A percentile compares a stretch with the other conserved stretches of the same genome.
Evolutionary conservation across 1,284 basidiomycete species (phyloP).

Genomic region (Stygiomarasmius scandens): DNA sequence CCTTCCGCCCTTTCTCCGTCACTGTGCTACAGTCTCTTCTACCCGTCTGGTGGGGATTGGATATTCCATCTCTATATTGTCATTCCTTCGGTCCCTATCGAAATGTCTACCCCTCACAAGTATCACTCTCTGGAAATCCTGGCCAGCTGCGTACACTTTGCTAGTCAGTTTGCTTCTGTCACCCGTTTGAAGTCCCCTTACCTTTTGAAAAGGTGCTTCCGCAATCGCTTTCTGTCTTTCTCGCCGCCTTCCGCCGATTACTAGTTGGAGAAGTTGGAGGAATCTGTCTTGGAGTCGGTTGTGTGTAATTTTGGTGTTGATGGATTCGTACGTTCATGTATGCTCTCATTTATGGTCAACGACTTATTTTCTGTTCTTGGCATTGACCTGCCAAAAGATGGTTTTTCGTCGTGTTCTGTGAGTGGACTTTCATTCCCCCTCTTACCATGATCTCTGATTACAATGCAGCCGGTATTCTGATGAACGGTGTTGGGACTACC

Average conservation of each 20-base stretch:
- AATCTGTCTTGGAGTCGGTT: conserved; percentile 14
- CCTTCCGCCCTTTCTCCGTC: too few relatives aligned
- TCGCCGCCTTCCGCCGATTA: conserved; percentile 7
- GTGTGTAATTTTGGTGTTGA: conserved; percentile 12
- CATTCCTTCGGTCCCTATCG: too few relatives aligned
- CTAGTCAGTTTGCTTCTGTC: too few relatives aligned
- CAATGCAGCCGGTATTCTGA: conserved; percentile 9
- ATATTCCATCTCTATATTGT: too few relatives aligned
- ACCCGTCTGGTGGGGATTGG: too few relatives aligned
- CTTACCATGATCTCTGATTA: neutral
- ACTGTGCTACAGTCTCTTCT: too few relatives aligned
- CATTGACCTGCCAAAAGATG: neutral
- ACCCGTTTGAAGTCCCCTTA: too few relatives aligned
- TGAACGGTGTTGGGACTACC: conserved; percentile 6
- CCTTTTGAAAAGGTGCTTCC: conserved; percentile 10
- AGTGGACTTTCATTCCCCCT: neutral
- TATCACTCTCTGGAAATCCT: too few relatives aligned
- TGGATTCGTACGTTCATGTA: conserved; percentile 10
- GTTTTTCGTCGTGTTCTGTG: conserved; percentile 16
- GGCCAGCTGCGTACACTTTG: too few relatives aligned
- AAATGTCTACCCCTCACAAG: too few relatives aligned
- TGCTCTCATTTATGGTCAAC: neutral
- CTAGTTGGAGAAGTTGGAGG: conserved; percentile 12
- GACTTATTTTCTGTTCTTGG: neutral
- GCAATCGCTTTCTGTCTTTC: conserved; percentile 14